Conservation (phyloP, 176 grass and related monocot genomes). For the Chrysopogon serrulatus region DNA sequence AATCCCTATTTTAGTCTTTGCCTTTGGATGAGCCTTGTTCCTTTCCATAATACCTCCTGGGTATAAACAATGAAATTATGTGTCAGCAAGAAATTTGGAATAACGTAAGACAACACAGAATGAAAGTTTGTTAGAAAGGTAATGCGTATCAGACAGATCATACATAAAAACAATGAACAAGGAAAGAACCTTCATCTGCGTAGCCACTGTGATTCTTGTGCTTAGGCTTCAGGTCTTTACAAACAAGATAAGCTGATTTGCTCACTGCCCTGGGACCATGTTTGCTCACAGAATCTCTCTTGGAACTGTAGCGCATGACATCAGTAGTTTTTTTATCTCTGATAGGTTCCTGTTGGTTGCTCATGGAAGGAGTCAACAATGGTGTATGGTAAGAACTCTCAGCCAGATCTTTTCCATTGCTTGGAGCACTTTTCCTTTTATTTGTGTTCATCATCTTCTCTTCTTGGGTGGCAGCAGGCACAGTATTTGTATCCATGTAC, state of each 20-base stretch:
- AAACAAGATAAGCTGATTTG: slow-evolving; percentile 38
- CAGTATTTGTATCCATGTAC: slow-evolving; percentile 16
- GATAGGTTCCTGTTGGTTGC: slow-evolving; percentile 10
- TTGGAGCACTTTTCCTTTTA: slow-evolving; percentile 44
- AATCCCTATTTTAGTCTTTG: slow-evolving; percentile 38
- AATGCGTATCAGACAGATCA: slow-evolving; percentile 3
- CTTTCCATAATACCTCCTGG: background rate
- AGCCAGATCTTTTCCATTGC: background rate
- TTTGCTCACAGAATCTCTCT: slow-evolving; percentile 38
- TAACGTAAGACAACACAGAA: background rate
- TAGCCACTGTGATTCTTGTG: slow-evolving; percentile 40
- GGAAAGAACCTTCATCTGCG: slow-evolving; percentile 53
- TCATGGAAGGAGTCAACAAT: slow-evolving; percentile 8
- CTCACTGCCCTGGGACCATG: slow-evolving; percentile 15
- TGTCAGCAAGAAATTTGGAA: slow-evolving; percentile 19
- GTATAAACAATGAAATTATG: slow-evolving; percentile 20
- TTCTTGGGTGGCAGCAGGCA: background rate
- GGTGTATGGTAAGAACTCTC: slow-evolving; percentile 21
- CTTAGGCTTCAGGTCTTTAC: slow-evolving; percentile 12
- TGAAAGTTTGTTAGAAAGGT: slow-evolving; percentile 2
- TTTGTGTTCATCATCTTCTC: slow-evolving; percentile 30
- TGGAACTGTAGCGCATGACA: slow-evolving; percentile 3
- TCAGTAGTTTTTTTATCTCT: slow-evolving; percentile 29
- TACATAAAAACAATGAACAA: background rate
- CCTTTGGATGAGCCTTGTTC: background rate